Base-by-base conservation (phyloP, 306 rosid genomes). In the Vicia villosa region DNA sequence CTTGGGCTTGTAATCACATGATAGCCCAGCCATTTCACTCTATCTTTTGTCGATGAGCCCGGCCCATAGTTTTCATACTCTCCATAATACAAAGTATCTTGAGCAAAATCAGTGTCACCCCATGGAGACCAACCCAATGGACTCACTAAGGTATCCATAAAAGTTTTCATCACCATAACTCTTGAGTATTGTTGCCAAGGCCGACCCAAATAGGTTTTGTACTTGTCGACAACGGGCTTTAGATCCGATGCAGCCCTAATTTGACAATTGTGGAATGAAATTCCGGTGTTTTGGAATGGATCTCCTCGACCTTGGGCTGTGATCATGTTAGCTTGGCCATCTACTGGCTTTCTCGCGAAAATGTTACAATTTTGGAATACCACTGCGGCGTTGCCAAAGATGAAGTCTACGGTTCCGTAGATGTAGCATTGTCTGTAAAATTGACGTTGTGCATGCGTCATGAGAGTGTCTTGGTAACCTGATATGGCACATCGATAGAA, bases 391-490 rank as follows among this genome's bases (percentile, higher is more conserved):
- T 93, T 88, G 2, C 98, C 98, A 15, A 93, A 93, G 2, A 93
- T 90, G 74, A 93, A 84, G 70, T 93, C 98, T 2, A 93, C 67
- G 2, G 98, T 90, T 68, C 98, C 98, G 1, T 79, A 93, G 28
- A 93, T 79, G 77, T 83, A 85, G 7, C 98, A 88, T 59, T 80
- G 82, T 50, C 82, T 69, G 49, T 86, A 92, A 68, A 89, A 92
- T 76, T 92, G 98, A 6, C 98, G 84, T 4, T 92, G 98, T 2
- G 98, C 91, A 6, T 90, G 91, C 38, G 79, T 89, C 89, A 92
- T 83, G 8, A 92, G 89, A 1, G 96, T 92, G 87, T 92, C 98
- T 90, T 92, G 98, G 69, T 86, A 89, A 2, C 98, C 98, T 1
- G 42, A 10, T n/a, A 92, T 77, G 77, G 69, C 64, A 4, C 98